Percentiles rank a stretch among this genome's conserved stretches.
phyloP scores from a whole-genome alignment of 2,329 filamentous ascomycete species.

The Ophiognomonia clavigignenti-juglandacearum region DNA sequence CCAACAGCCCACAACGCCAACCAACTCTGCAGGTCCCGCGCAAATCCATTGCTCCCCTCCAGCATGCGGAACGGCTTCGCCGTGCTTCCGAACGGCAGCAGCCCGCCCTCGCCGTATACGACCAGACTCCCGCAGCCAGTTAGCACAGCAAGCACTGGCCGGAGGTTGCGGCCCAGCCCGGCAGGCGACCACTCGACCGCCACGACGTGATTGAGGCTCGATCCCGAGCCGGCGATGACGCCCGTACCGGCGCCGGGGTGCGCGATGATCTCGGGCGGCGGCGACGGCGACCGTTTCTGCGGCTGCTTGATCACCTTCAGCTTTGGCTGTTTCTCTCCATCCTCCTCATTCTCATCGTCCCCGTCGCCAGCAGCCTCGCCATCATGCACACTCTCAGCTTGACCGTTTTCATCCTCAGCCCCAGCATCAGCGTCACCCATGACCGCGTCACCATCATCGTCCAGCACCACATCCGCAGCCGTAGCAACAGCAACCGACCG shows the following conservation, averaged over 20 bases:
- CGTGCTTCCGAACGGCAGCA: constrained; percentile 29
- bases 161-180: constrained; percentile 50
- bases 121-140: constrained; percentile 45
- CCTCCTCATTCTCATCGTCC: constrained; percentile 21
- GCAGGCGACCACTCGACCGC: constrained; percentile 52
- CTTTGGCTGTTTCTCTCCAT: constrained; percentile 18
- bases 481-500: not conserved
- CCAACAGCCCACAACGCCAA: constrained; percentile 52
- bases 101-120: constrained; percentile 45
- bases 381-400: constrained; percentile 34
- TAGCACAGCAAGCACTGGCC: constrained; percentile 47
- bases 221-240: constrained; percentile 41
- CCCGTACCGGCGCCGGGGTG: constrained; percentile 41
- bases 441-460: constrained; percentile 8
- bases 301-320: no score
- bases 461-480: not conserved
- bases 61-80: constrained; percentile 33
- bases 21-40: constrained; percentile 40
- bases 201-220: constrained; percentile 50
- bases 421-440: no score
- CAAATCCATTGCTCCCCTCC: constrained; percentile 30
- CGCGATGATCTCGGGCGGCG: constrained; percentile 19
- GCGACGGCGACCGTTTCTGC: no score
- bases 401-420: constrained; percentile 36
- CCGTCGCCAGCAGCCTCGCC: not conserved